Evolutionary conservation across 805 yeast genomes (phyloP).

Genomic region (Yamadazyma philogaea): DNA sequence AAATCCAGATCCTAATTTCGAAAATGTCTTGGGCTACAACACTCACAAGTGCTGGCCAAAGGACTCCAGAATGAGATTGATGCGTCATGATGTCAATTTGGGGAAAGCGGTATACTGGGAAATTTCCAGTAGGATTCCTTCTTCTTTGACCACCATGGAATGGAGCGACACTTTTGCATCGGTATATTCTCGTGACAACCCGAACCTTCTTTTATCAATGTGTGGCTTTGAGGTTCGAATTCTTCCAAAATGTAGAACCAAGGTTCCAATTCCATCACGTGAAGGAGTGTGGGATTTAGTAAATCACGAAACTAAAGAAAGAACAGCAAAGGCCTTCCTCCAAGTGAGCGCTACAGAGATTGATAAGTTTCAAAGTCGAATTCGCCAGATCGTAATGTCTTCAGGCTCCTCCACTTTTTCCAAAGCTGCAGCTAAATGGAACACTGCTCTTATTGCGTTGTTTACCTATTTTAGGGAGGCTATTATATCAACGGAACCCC

Average conservation of each 20-base stretch:
- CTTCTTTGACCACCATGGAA: constrained; percentile 62
- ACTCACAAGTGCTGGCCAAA: constrained; percentile 94
- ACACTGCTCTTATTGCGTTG: constrained; percentile 80
- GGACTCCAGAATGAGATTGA: constrained; percentile 84
- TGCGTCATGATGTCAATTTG: constrained; percentile 86
- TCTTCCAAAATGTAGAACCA: constrained; percentile 65
- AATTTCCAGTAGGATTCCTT: constrained; percentile 72
- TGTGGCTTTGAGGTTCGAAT: constrained; percentile 94
- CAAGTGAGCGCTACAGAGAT: constrained; percentile 82
- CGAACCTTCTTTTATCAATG: constrained; percentile 84
- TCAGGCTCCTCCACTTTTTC: constrained; percentile 95
- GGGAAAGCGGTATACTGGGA: constrained; percentile 96
- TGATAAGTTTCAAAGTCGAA: constrained; percentile 73
- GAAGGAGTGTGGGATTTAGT: constrained; percentile 94
- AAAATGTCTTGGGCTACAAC: constrained; percentile 78
- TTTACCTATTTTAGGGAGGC: constrained; percentile 94
- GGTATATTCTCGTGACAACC: constrained; percentile 86
- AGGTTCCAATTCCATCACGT: constrained; percentile 49
- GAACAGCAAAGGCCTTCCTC: constrained; percentile 84
- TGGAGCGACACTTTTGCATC: constrained; percentile 85
- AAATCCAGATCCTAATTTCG: constrained; percentile 91
- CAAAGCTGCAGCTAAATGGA: constrained; percentile 94
- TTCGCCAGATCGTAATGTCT: constrained; percentile 88
- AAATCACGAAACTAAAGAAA: constrained; percentile 67
- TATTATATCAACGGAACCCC: constrained; percentile 71